Base-by-base conservation (phyloP, 2,329 filamentous ascomycete genomes). In the Claviceps sp. region DNA sequence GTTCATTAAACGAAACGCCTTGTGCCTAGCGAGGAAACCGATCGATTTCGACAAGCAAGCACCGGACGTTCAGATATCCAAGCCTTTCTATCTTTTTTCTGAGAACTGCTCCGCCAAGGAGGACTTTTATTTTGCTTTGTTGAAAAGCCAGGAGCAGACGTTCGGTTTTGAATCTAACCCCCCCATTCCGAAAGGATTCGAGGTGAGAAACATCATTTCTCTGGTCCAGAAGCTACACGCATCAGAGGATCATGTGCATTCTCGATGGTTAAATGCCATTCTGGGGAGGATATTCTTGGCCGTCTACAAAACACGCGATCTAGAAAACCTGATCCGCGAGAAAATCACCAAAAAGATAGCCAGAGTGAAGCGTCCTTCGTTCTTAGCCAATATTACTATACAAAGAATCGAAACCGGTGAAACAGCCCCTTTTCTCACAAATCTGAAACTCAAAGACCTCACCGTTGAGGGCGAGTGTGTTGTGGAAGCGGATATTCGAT, bases 311-410 rank as follows among this genome's bases (percentile, higher is more conserved):
- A 97, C 91, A 0, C 75, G 81, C 8, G 83, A 94, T 54, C 69
- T 96, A 16, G 86, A 95, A 63, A 78, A 83, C 45, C 80, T 87
- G 52, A 80, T 98, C 49, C 79, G 84, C 54, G 80, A 81, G 53
- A 96, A 95, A 68, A 85, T 98, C 56, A 89, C 87, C 22, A 96
- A 95, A 70, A 98, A 98, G 72, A 95, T 98, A 51, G 83, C 90
- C 1, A 81, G 93, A 37, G 91, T 95, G 26, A 93, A 94, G 60
- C 90, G 90, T 59, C 93, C 93, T 0, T 83, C 84, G 2, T 95
- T 97, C 61, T 82, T 98, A 52, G 89, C 87, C 17, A 84, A 85
- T 58, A 84, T 98, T 53, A 77, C 78, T n/a, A 78, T 97, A 45
- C 84, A 84, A 57, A 83, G 81, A 50, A 88, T 98, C 50, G 80